phyloP scores from a whole-genome alignment of 2,329 filamentous ascomycete genomes.

The Catunica adiposa region DNA sequence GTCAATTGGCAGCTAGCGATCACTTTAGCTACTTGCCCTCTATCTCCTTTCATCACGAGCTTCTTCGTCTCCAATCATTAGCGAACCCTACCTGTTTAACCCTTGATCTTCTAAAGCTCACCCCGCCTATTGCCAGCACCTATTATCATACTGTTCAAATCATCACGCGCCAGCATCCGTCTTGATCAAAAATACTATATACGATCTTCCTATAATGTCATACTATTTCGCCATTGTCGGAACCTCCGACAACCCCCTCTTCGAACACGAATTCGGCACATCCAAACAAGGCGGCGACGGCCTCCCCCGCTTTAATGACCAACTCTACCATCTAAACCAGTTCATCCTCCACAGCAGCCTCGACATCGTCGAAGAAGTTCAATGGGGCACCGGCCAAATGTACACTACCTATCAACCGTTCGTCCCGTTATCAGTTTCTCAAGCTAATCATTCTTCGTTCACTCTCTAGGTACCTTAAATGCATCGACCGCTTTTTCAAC shows the following conservation, averaged over 20 bases:
- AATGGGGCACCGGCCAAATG: conserved; percentile 81
- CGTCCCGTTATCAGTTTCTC: neutral
- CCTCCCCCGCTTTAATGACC: conserved; percentile 69
- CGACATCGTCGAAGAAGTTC: conserved; percentile 89
- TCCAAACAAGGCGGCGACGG: conserved; percentile 93
- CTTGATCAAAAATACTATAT: neutral
- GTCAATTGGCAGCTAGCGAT: too few species aligned
- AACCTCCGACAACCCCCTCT: conserved; percentile 87
- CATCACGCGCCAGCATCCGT: neutral
- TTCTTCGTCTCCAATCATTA: too few species aligned
- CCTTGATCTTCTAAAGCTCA: too few species aligned
- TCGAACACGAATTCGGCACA: conserved; percentile 93
- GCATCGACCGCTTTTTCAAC: conserved; percentile 91
- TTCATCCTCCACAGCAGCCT: conserved; percentile 90
- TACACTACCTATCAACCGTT: conserved; percentile 25
- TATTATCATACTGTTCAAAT: neutral
- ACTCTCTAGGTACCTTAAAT: conserved; percentile 78
- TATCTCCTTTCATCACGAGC: too few species aligned
- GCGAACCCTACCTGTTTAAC: too few species aligned
- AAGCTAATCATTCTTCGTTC: neutral
- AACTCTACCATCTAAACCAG: conserved; percentile 87
- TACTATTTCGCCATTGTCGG: conserved; percentile 98
- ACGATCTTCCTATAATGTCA: conserved; percentile 53
- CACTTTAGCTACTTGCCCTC: too few species aligned
- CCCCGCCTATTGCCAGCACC: neutral